A percentile compares a stretch with the other conserved stretches of the same genome.
Evolutionary conservation across 257 asterid species (phyloP).

Genomic region (Nicotiana obtusifolia): DNA sequence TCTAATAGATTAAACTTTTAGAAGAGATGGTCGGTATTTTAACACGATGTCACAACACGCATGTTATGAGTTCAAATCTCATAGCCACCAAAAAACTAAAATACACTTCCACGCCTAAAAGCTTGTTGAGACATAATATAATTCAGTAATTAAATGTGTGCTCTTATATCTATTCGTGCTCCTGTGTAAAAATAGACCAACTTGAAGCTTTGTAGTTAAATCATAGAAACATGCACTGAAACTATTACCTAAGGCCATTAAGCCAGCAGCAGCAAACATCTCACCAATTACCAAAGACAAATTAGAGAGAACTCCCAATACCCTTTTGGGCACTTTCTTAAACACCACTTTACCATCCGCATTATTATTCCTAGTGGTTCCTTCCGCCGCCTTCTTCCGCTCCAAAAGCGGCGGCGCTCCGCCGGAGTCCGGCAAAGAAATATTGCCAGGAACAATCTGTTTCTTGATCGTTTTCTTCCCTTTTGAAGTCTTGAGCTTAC

Average conservation of each 20-base stretch:
- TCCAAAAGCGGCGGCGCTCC: constrained; percentile 56
- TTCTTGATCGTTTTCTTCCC: constrained; percentile 20
- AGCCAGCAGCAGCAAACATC: constrained; percentile 68
- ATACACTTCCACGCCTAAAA: too few species aligned
- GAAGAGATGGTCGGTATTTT: too few species aligned
- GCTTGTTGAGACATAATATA: too few species aligned
- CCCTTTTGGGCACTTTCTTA: constrained; percentile 44
- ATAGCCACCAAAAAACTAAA: too few species aligned
- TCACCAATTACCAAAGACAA: constrained; percentile 80
- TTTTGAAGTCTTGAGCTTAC: constrained; percentile 44
- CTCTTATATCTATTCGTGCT: too few species aligned
- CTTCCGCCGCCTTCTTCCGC: constrained; percentile 22
- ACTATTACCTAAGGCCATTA: constrained; percentile 76
- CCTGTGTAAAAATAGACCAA: not conserved
- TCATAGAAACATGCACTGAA: not conserved
- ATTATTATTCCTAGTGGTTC: constrained; percentile 16
- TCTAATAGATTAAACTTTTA: too few species aligned
- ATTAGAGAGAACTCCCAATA: constrained; percentile 52
- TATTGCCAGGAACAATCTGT: constrained; percentile 25
- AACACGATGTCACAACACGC: too few species aligned
- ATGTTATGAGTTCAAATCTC: too few species aligned
- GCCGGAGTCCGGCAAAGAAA: constrained; percentile 55
- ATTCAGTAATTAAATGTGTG: too few species aligned
- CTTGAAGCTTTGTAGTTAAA: not conserved
- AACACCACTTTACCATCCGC: constrained; percentile 23